A percentile compares a stretch with the other conserved stretches of the same genome.
Evolutionary conservation across 2,329 filamentous ascomycete species (phyloP).

Genomic region (Monosporascus sp.): DNA sequence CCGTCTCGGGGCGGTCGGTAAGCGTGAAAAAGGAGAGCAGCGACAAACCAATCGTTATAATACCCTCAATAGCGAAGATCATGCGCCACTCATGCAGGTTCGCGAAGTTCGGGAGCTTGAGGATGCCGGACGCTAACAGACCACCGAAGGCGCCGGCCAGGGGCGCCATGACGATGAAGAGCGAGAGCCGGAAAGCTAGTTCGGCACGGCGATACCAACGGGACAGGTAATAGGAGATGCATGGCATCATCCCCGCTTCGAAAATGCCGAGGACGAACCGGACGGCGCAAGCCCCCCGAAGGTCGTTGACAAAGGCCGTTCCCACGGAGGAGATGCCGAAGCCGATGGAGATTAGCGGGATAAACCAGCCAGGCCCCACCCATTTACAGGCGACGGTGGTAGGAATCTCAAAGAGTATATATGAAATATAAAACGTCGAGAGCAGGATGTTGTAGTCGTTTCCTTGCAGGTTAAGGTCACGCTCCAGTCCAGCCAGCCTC

Average conservation of each 20-base stretch:
- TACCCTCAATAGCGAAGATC: conserved; percentile 36
- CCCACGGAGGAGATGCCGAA: conserved; percentile 60
- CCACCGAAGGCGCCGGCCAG: conserved; percentile 68
- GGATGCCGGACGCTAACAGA: conserved; percentile 58
- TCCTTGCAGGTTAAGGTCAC: conserved; percentile 51
- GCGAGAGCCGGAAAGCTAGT: conserved; percentile 58
- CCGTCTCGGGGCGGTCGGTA: conserved; percentile 64
- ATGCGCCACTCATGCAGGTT: conserved; percentile 22
- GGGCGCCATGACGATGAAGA: conserved; percentile 67
- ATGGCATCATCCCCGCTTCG: conserved; percentile 69
- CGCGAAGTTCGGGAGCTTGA: conserved; percentile 51
- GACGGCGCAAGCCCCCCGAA: conserved; percentile 48
- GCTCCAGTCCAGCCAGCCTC: conserved; percentile 57
- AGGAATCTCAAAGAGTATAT: conserved; percentile 69
- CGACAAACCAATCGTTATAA: conserved; percentile 46
- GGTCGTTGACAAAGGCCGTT: conserved; percentile 58
- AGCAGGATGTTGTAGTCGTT: conserved; percentile 67
- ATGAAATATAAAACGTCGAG: conserved; percentile 66
- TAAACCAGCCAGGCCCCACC: conserved; percentile 67
- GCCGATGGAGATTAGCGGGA: conserved; percentile 54
- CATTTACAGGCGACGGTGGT: conserved; percentile 64
- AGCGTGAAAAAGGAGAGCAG: conserved; percentile 59
- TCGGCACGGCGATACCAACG: conserved; percentile 68
- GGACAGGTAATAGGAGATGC: conserved; percentile 68
- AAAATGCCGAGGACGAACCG: conserved; percentile 58